These are phyloP conservation scores for Populus hybrid DNA, from an alignment of 441 rosid species.

Conservation along the genomic window DNA sequence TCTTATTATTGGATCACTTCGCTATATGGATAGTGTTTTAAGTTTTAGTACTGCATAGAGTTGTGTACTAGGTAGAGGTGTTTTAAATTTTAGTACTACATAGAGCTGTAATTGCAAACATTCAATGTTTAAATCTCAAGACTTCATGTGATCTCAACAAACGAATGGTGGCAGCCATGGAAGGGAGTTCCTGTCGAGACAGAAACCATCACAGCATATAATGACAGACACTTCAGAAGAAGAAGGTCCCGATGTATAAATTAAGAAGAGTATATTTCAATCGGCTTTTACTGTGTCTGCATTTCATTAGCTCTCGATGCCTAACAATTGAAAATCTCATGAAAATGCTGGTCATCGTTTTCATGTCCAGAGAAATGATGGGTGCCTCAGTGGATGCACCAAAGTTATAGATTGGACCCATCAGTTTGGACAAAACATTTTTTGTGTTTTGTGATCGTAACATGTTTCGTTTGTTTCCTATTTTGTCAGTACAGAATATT, in stretches of 20 bases:
- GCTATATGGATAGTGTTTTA: too few relatives aligned
- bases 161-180: background rate
- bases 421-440: background rate
- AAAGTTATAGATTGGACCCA: constrained; percentile 2
- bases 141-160: too few relatives aligned
- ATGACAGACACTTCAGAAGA: background rate
- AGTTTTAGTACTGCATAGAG: too few relatives aligned
- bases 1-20: too few relatives aligned
- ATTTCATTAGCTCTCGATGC: background rate
- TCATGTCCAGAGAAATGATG: background rate
- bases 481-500: background rate
- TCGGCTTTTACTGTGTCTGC: too few relatives aligned
- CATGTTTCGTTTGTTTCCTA: background rate
- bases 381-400: constrained; percentile 4
- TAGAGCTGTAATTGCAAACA: too few relatives aligned
- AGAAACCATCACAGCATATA: background rate
- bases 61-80: too few relatives aligned
- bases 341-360: background rate
- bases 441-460: background rate
- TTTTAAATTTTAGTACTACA: too few relatives aligned
- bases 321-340: background rate
- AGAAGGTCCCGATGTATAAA: too few relatives aligned
- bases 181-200: background rate
- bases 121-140: too few relatives aligned
- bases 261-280: too few relatives aligned